Evolutionary conservation across 192 early-diverging fungal genomes (phyloP).

Genomic region (Coemansia sp.): DNA sequence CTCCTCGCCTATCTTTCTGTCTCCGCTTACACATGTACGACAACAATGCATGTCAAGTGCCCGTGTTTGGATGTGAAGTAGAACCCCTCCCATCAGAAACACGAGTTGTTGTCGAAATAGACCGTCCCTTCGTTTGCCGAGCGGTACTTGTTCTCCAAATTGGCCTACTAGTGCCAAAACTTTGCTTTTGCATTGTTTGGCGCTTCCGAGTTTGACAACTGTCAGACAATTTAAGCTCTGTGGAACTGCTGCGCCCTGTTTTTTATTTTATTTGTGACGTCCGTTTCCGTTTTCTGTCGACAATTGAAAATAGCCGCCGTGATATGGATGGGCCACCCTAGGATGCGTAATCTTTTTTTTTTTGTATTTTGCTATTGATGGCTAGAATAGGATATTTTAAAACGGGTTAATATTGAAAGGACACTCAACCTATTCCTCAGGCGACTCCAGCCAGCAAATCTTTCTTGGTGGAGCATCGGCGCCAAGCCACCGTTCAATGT

Average conservation of each 20-base stretch:
- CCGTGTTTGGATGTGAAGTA: neutral
- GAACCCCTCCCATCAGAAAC: neutral
- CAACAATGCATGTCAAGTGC: constrained; percentile 3
- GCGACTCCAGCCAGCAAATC: neutral
- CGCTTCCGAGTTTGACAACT: neutral
- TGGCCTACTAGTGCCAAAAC: neutral
- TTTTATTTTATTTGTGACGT: neutral
- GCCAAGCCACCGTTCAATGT: neutral
- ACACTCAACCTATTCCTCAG: neutral
- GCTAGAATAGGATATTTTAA: neutral
- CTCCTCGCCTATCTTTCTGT: neutral
- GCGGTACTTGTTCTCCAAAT: neutral
- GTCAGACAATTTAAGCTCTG: constrained; percentile 1
- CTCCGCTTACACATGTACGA: constrained; percentile 1
- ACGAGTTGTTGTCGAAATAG: neutral
- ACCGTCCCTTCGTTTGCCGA: neutral
- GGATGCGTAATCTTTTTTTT: neutral
- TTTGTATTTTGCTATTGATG: neutral
- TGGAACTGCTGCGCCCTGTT: neutral
- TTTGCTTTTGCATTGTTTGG: neutral
- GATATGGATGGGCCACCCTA: neutral
- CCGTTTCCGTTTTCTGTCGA: neutral
- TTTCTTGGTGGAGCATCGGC: neutral
- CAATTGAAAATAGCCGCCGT: constrained; percentile 8
- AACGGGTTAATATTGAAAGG: neutral